Conservation (phyloP, 768 basidiomycete genomes). For the Lactarius psammicola region DNA sequence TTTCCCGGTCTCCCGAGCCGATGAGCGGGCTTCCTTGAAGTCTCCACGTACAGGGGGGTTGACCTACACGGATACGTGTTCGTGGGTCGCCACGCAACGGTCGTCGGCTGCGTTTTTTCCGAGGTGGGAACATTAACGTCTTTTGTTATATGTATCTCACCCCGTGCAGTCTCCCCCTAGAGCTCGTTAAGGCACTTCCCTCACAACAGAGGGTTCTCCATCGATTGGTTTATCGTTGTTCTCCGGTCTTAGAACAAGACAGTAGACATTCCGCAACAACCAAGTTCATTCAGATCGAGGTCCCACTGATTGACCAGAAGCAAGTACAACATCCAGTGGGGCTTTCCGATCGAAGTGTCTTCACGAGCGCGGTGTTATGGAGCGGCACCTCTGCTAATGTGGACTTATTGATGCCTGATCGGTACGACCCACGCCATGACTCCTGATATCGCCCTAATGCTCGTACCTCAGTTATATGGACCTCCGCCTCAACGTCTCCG, state of each 20-base stretch:
- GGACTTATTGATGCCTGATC: conserved; percentile 25
- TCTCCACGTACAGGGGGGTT: conserved; percentile 31
- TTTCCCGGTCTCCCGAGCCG: conserved; percentile 34
- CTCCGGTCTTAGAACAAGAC: neutral
- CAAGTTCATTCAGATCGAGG: conserved; percentile 22
- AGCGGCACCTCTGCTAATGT: conserved; percentile 13
- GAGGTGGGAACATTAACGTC: conserved; percentile 39
- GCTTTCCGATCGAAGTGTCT: neutral
- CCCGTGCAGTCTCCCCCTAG: conserved; percentile 21
- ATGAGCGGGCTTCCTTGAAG: neutral
- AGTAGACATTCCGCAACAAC: neutral
- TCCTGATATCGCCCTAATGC: neutral
- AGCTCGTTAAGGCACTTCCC: conserved; percentile 21
- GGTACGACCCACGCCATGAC: conserved; percentile 10
- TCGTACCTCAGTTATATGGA: conserved; percentile 40
- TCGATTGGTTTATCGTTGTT: conserved; percentile 25
- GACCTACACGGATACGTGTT: conserved; percentile 43
- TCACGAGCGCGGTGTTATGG: conserved; percentile 6
- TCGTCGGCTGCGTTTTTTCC: conserved; percentile 45
- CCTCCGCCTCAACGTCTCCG: conserved; percentile 47
- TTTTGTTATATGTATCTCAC: conserved; percentile 6
- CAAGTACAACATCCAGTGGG: conserved; percentile 4
- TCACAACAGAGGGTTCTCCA: conserved; percentile 22
- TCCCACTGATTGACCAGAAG: conserved; percentile 17
- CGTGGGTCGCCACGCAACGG: conserved; percentile 44